phyloP scores from a whole-genome alignment of 1,139 yeast species.

The Lodderomyces pseudojiufengensis region DNA sequence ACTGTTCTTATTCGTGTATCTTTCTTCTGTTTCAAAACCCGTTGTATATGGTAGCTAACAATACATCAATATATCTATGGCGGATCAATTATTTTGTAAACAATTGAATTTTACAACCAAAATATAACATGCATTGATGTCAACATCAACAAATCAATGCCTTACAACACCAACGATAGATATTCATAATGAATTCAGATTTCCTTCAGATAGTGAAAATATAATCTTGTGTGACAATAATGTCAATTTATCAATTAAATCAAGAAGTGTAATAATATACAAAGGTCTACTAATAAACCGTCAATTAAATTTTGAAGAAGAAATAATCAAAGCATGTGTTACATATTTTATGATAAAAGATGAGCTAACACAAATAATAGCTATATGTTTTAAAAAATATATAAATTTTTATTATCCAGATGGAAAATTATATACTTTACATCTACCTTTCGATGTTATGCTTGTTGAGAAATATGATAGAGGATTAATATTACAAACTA shows the following conservation, averaged over 20 bases:
- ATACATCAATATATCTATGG: too few relatives aligned
- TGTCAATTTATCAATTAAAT: conserved; percentile 26
- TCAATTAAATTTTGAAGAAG: conserved; percentile 46
- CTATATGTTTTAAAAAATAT: conserved; percentile 47
- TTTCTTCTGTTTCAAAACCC: too few relatives aligned
- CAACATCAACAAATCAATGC: conserved; percentile 6
- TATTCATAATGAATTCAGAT: conserved; percentile 14
- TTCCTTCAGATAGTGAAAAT: conserved; percentile 17
- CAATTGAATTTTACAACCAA: conserved; percentile 2
- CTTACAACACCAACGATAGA: conserved; percentile 8
- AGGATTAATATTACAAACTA: conserved; percentile 58
- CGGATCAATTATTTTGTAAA: too few relatives aligned
- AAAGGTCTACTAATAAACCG: conserved; percentile 23
- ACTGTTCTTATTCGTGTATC: too few relatives aligned
- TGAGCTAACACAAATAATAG: conserved; percentile 22
- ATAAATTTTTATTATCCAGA: conserved; percentile 55
- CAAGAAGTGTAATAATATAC: conserved; percentile 19
- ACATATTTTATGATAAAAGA: conserved; percentile 30
- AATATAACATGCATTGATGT: conserved; percentile 1
- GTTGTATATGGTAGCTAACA: too few relatives aligned
- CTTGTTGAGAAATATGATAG: conserved; percentile 57
- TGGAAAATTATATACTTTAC: conserved; percentile 56
- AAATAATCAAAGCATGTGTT: conserved; percentile 48
- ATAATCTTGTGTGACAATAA: conserved; percentile 24
- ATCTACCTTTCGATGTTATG: conserved; percentile 59